Conservation (phyloP, 306 rosid species). For the Rosa chinensis region DNA sequence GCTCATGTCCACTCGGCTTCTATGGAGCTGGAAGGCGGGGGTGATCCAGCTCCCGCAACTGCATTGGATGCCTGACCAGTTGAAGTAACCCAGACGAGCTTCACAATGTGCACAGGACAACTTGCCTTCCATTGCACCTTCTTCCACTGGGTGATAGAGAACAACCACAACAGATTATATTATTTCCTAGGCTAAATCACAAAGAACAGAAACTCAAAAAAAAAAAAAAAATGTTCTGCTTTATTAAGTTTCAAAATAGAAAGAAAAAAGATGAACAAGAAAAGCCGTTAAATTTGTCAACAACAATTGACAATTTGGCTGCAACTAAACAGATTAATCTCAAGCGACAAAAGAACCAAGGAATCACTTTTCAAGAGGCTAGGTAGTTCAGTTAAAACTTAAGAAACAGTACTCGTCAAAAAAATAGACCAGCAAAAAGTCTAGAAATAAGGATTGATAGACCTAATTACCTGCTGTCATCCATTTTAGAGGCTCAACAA, state of each 20-base stretch:
- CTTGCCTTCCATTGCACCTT: conserved; percentile 94
- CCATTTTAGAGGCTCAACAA: conserved; percentile 92
- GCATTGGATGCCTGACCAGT: conserved; percentile 96
- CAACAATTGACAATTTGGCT: background rate
- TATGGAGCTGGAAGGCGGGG: conserved; percentile 96
- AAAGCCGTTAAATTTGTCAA: background rate
- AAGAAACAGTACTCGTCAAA: background rate
- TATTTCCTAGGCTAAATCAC: conserved; percentile 15
- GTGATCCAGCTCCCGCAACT: conserved; percentile 99
- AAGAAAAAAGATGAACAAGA: background rate
- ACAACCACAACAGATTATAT: conserved; percentile 15
- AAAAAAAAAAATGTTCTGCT: background rate
- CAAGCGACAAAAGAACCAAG: background rate
- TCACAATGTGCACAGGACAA: conserved; percentile 83
- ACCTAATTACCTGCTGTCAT: conserved; percentile 75
- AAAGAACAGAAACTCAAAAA: background rate
- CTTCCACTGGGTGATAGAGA: conserved; percentile 67
- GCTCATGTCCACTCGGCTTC: conserved; percentile 76
- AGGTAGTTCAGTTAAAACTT: background rate
- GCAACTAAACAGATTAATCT: background rate
- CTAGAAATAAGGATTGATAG: background rate
- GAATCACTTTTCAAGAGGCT: background rate
- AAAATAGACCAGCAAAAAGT: background rate
- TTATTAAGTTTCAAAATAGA: background rate
- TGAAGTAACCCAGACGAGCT: conserved; percentile 91